These are phyloP conservation scores for Aspergillus cejpii DNA, from an alignment of 2,329 filamentous ascomycete genomes.

Conservation along the genomic window DNA sequence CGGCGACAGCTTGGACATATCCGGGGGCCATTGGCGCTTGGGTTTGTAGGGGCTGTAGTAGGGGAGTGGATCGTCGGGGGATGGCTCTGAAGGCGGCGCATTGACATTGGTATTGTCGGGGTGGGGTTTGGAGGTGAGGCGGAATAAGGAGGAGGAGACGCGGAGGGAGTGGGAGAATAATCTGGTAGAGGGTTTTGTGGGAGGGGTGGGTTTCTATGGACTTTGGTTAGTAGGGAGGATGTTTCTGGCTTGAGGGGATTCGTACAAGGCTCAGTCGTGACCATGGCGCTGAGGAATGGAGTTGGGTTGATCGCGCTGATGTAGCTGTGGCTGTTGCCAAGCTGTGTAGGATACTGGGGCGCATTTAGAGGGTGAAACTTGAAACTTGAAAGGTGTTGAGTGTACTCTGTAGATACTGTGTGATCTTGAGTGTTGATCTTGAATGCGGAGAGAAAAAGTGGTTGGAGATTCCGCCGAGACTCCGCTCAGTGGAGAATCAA, in stretches of 20 bases:
- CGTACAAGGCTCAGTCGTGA: neutral
- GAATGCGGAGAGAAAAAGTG: constrained; percentile 15
- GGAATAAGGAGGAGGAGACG: constrained; percentile 12
- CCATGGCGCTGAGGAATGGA: neutral
- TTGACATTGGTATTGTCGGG: neutral
- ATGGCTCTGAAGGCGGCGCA: no score
- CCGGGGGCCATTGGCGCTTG: constrained; percentile 59
- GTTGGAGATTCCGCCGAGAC: constrained; percentile 4
- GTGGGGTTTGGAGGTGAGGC: constrained; percentile 14
- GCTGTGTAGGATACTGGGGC: neutral
- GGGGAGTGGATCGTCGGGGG: constrained; percentile 7
- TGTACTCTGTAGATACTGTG: no score
- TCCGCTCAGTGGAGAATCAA: neutral
- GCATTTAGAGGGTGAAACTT: neutral
- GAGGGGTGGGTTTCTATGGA: no score
- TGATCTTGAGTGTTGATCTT: no score
- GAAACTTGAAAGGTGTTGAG: no score
- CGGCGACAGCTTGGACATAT: constrained; percentile 55
- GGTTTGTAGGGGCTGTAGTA: constrained; percentile 53
- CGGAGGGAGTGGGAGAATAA: constrained; percentile 6
- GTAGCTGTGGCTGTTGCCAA: neutral
- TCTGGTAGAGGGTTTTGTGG: neutral
- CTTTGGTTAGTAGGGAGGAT: no score
- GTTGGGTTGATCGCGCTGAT: neutral
- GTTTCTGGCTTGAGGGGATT: neutral